phyloP scores from a whole-genome alignment of 139 green algal species.

The Auxenochlorella protothecoides region DNA sequence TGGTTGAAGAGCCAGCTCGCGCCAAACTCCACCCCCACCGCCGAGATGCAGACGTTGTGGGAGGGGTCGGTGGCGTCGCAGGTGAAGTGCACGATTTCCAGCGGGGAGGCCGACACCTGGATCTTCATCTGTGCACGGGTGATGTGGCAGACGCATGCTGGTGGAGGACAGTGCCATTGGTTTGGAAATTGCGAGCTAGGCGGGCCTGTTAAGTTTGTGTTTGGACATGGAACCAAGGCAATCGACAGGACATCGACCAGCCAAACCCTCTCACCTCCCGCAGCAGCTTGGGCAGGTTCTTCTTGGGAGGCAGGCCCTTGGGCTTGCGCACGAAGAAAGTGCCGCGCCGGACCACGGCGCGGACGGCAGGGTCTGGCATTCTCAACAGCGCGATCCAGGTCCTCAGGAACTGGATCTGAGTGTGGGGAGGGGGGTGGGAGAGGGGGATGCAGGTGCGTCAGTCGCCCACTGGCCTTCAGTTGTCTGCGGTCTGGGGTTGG shows the following conservation, averaged over 20 bases:
- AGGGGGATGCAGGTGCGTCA: not conserved
- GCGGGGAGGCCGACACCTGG: slow-evolving; percentile 4
- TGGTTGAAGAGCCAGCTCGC: slow-evolving; percentile 26
- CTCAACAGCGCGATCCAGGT: slow-evolving; percentile 15
- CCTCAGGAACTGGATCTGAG: slow-evolving; percentile 29
- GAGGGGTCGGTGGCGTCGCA: slow-evolving; percentile 21
- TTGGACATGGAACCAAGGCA: too few relatives aligned
- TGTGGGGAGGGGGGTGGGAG: not conserved
- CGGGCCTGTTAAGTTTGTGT: too few relatives aligned
- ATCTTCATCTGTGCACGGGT: slow-evolving; percentile 16
- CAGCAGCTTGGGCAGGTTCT: slow-evolving; percentile 24
- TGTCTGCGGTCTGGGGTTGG: too few relatives aligned
- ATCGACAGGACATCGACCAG: too few relatives aligned
- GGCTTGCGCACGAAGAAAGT: slow-evolving; percentile 36
- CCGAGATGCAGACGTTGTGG: slow-evolving; percentile 17
- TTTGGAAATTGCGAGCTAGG: too few relatives aligned
- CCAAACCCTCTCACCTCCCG: slow-evolving; percentile 1
- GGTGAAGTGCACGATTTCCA: slow-evolving; percentile 36
- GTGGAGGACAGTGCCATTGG: too few relatives aligned
- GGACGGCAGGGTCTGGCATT: slow-evolving; percentile 17
- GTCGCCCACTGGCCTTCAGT: too few relatives aligned
- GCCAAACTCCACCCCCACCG: slow-evolving; percentile 1
- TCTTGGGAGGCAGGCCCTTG: slow-evolving; percentile 6
- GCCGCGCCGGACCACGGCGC: slow-evolving; percentile 28
- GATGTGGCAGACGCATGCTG: too few relatives aligned